Evolutionary conservation across 768 basidiomycete genomes (phyloP).

Genomic region (Suillus variegatus): DNA sequence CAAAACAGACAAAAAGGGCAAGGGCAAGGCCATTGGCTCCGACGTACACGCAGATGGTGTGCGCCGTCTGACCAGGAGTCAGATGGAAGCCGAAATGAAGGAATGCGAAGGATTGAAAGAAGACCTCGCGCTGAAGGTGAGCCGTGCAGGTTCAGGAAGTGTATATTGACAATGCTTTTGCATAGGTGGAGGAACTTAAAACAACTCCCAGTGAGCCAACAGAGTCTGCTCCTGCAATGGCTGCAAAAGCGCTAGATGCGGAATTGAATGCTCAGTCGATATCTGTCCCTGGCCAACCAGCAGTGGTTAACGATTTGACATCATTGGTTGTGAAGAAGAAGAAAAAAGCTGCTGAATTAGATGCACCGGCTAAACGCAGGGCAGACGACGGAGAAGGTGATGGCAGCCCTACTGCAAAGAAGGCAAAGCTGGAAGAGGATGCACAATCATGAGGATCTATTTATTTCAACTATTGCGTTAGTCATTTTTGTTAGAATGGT

Average conservation of each 20-base stretch:
- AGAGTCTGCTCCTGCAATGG: constrained; percentile 68
- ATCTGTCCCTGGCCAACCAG: constrained; percentile 33
- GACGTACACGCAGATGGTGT: constrained; percentile 44
- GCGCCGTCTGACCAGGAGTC: constrained; percentile 66
- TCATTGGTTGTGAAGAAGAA: constrained; percentile 90
- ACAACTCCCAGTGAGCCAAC: constrained; percentile 66
- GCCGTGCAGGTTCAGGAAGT: constrained; percentile 4
- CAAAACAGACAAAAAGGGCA: constrained; percentile 56
- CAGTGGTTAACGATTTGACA: constrained; percentile 78
- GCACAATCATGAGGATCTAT: constrained; percentile 22
- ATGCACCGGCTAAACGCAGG: constrained; percentile 61
- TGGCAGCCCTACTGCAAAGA: constrained; percentile 54
- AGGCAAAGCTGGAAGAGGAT: constrained; percentile 55
- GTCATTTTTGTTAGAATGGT: constrained; percentile 23
- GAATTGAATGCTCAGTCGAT: constrained; percentile 57
- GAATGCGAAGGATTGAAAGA: constrained; percentile 75
- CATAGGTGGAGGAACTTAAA: constrained; percentile 88
- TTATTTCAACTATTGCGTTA: neutral
- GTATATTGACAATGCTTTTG: neutral
- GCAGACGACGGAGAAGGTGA: constrained; percentile 53
- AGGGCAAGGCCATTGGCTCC: constrained; percentile 67
- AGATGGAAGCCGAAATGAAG: constrained; percentile 77
- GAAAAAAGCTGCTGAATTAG: constrained; percentile 44
- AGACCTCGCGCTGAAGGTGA: constrained; percentile 84
- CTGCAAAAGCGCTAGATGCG: constrained; percentile 67